These are phyloP conservation scores for Parathielavia hyrcaniae DNA, from an alignment of 495 filamentous ascomycete species.

Conservation along the genomic window DNA sequence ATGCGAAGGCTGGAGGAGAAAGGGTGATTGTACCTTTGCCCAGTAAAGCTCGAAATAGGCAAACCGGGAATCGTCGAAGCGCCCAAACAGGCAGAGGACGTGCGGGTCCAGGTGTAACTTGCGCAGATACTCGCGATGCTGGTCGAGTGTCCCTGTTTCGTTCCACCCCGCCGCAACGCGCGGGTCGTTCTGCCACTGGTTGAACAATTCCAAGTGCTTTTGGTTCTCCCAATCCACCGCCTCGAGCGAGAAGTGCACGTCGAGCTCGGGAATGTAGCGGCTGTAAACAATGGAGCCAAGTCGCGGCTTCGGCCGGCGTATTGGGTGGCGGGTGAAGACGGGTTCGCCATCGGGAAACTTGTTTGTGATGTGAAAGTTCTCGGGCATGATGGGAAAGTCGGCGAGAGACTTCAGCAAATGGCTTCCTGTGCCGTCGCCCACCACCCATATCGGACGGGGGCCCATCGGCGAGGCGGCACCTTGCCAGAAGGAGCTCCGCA, in stretches of 20 bases:
- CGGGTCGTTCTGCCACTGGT: conserved; percentile 61
- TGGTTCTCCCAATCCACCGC: conserved; percentile 50
- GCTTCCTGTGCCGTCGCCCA: conserved; percentile 26
- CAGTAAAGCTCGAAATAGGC: conserved; percentile 63
- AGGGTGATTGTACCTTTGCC: conserved; percentile 47
- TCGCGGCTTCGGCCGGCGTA: conserved; percentile 52
- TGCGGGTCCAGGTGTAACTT: conserved; percentile 55
- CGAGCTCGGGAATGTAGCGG: conserved; percentile 56
- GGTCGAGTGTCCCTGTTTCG: conserved; percentile 56
- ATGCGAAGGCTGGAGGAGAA: neutral
- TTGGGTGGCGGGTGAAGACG: conserved; percentile 46
- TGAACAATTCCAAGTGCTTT: conserved; percentile 53
- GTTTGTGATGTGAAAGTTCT: conserved; percentile 49
- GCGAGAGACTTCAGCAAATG: conserved; percentile 40
- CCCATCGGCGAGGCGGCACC: conserved; percentile 57
- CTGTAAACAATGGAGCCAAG: conserved; percentile 57
- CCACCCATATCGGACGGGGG: conserved; percentile 52
- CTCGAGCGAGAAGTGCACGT: conserved; percentile 55
- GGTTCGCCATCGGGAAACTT: conserved; percentile 26
- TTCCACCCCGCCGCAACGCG: conserved; percentile 61
- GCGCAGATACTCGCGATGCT: conserved; percentile 56
- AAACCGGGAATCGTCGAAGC: conserved; percentile 53
- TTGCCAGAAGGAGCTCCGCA: conserved; percentile 56
- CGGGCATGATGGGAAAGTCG: conserved; percentile 48
- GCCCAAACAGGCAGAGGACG: conserved; percentile 53